Evolutionary conservation across 1,139 yeast genomes (phyloP).

Genomic region (Suzukiozyma palmioleophila): DNA sequence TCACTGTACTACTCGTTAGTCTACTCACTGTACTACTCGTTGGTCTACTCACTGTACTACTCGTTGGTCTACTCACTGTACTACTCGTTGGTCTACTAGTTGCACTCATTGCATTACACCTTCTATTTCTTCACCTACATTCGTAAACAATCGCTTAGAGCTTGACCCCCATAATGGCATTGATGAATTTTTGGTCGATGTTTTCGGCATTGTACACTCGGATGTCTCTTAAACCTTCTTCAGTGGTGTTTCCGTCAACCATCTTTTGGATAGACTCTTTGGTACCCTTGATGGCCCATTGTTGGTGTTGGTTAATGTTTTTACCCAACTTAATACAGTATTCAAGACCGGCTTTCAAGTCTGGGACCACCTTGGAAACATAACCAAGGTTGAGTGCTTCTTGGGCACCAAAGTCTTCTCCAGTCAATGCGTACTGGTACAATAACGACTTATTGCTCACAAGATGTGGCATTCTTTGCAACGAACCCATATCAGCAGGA

Average conservation of each 20-base stretch:
- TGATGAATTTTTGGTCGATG: constrained; percentile 23
- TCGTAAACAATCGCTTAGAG: constrained; percentile 3
- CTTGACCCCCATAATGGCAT: constrained; percentile 8
- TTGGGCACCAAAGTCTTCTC: constrained; percentile 49
- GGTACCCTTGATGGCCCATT: constrained; percentile 66
- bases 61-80: too few relatives aligned
- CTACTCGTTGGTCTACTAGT: too few relatives aligned
- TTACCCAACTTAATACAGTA: constrained; percentile 49
- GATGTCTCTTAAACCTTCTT: constrained; percentile 48
- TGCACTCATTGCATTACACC: too few relatives aligned
- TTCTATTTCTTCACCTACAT: too few relatives aligned
- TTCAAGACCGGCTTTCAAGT: constrained; percentile 46
- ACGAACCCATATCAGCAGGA: constrained; percentile 76
- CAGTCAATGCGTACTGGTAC: constrained; percentile 62
- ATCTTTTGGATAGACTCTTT: constrained; percentile 56
- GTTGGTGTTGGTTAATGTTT: constrained; percentile 44
- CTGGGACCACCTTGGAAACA: constrained; percentile 43
- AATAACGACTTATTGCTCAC: constrained; percentile 57
- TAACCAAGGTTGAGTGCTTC: constrained; percentile 58
- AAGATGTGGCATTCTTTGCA: constrained; percentile 61
- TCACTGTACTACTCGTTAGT: background rate
- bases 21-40: too few relatives aligned
- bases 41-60: too few relatives aligned
- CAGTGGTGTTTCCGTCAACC: constrained; percentile 39
- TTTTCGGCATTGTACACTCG: constrained; percentile 50